Percentiles rank a stretch among this genome's conserved stretches.
phyloP scores from a whole-genome alignment of 768 basidiomycete species.

The Russula lepida region DNA sequence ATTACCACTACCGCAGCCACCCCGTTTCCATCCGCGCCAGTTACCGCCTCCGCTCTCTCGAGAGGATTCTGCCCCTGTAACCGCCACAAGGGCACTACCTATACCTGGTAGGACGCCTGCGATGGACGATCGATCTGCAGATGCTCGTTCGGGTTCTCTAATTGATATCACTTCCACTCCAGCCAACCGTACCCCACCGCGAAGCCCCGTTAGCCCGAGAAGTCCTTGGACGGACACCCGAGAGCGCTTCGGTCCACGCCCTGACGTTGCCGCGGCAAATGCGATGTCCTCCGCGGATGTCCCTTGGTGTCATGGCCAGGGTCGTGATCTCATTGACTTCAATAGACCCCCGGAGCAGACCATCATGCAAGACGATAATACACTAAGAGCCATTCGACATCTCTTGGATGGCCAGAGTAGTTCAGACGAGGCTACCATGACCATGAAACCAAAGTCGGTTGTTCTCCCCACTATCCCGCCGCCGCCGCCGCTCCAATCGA shows the following conservation, averaged over 20 bases:
- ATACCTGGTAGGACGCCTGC: slow-evolving; percentile 13
- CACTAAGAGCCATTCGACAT: slow-evolving; percentile 11
- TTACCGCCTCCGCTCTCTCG: slow-evolving; percentile 15
- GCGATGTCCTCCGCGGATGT: not conserved
- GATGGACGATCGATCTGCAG: slow-evolving; percentile 17
- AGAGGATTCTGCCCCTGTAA: slow-evolving; percentile 8
- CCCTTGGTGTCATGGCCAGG: slow-evolving; percentile 1
- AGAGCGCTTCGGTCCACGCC: slow-evolving; percentile 24
- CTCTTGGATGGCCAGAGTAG: slow-evolving; percentile 16
- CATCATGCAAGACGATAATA: slow-evolving; percentile 17
- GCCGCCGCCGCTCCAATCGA: slow-evolving; percentile 13
- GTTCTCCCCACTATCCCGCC: slow-evolving; percentile 19
- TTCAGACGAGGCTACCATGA: slow-evolving; percentile 16
- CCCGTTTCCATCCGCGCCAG: slow-evolving; percentile 18
- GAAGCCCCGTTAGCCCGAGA: slow-evolving; percentile 51
- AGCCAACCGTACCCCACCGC: slow-evolving; percentile 37
- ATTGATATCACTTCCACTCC: not conserved
- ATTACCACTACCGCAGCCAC: slow-evolving; percentile 30
- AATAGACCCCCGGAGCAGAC: slow-evolving; percentile 17
- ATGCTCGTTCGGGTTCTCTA: slow-evolving; percentile 6
- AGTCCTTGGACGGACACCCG: slow-evolving; percentile 36
- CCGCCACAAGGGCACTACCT: slow-evolving; percentile 12
- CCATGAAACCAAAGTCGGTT: slow-evolving; percentile 10
- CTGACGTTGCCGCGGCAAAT: slow-evolving; percentile 12
- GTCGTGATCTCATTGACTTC: slow-evolving; percentile 19